Percentiles rank a stretch among this genome's conserved stretches.
These are phyloP conservation scores for Zalerion maritima DNA, from an alignment of 495 filamentous ascomycete species.

Conservation along the genomic window DNA sequence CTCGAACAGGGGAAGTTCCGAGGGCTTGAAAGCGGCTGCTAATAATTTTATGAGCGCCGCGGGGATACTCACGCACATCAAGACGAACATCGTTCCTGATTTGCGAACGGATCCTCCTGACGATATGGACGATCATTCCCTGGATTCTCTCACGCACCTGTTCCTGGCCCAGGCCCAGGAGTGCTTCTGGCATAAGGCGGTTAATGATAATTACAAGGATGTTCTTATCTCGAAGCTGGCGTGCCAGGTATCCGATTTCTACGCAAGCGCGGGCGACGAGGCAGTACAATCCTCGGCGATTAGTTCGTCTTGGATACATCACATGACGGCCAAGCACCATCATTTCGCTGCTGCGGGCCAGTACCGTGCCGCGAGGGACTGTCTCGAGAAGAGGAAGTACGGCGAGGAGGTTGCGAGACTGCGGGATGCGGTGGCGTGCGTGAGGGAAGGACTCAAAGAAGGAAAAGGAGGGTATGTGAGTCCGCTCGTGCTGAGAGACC, in stretches of 20 bases:
- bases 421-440: constrained; percentile 64
- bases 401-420: constrained; percentile 90
- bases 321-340: constrained; percentile 93
- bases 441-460: constrained; percentile 79
- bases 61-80: constrained; percentile 69
- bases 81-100: constrained; percentile 66
- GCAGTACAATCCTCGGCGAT: constrained; percentile 79
- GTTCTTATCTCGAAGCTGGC: constrained; percentile 81
- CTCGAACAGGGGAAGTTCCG: constrained; percentile 59
- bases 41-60: constrained; percentile 86
- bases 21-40: constrained; percentile 77
- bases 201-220: constrained; percentile 87
- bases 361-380: constrained; percentile 84
- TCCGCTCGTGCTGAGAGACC: constrained; percentile 65
- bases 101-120: constrained; percentile 70
- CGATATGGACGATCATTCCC: constrained; percentile 83
- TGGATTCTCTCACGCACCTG: constrained; percentile 71
- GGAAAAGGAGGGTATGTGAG: constrained; percentile 60
- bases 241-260: constrained; percentile 83
- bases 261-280: constrained; percentile 68
- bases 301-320: constrained; percentile 93
- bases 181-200: constrained; percentile 96
- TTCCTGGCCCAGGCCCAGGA: constrained; percentile 88
- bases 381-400: constrained; percentile 84
- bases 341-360: constrained; percentile 96